Conservation (phyloP, 2,329 filamentous ascomycete genomes). For the Nigrospora oryzae region DNA sequence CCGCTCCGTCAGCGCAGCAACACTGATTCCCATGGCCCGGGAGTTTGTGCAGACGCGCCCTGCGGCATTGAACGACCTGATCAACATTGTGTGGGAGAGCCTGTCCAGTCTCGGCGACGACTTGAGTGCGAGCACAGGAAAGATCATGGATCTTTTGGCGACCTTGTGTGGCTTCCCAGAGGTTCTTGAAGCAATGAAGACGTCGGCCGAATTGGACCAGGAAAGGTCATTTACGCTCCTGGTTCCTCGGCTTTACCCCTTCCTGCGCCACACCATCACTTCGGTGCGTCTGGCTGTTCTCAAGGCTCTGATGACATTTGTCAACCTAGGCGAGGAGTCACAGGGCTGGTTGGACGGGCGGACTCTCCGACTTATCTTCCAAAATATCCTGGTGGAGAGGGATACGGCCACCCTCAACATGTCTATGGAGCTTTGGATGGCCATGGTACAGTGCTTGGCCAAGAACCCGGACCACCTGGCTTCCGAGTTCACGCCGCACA, state of each 20-base stretch:
- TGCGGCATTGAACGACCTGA: constrained; percentile 67
- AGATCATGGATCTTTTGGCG: constrained; percentile 95
- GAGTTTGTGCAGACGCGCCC: constrained; percentile 87
- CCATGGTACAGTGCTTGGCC: constrained; percentile 63
- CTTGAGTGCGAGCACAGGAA: constrained; percentile 91
- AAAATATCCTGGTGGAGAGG: constrained; percentile 89
- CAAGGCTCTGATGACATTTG: constrained; percentile 86
- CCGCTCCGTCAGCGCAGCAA: constrained; percentile 93
- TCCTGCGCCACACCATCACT: constrained; percentile 93
- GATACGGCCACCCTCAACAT: constrained; percentile 75
- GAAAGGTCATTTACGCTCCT: constrained; percentile 87
- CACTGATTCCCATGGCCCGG: constrained; percentile 88
- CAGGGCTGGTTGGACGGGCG: constrained; percentile 90
- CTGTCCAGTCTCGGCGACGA: constrained; percentile 95
- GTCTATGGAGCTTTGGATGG: constrained; percentile 81
- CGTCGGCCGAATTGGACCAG: constrained; percentile 72
- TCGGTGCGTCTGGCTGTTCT: constrained; percentile 90
- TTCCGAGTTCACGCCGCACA: constrained; percentile 64
- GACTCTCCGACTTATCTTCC: constrained; percentile 81
- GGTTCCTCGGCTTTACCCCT: constrained; percentile 89
- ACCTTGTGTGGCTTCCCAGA: constrained; percentile 92
- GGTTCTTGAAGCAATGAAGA: constrained; percentile 89
- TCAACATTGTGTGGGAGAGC: constrained; percentile 96
- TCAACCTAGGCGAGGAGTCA: constrained; percentile 74
- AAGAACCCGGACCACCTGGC: constrained; percentile 57